Evolutionary conservation across 1,284 basidiomycete species (phyloP), one percentile per base, ranked within the genome.

Genomic region (Irpex sp.): DNA sequence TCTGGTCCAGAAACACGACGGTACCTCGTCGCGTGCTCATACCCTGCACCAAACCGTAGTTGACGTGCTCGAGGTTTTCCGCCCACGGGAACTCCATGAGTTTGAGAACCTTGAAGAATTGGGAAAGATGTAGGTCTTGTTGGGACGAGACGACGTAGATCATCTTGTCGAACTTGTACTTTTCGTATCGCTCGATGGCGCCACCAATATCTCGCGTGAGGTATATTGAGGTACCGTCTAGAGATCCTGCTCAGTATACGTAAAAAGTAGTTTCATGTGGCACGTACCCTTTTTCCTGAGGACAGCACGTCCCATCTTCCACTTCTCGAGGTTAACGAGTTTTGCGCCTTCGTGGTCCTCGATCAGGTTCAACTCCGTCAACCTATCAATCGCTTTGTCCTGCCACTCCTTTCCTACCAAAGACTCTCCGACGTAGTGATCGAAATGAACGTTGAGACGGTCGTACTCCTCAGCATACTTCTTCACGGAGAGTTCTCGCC

Each of bases 21-120:
- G 94, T 98, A 57, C 97, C 97, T 77, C 90, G 95, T 63, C 97
- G 90, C 17, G 97, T 99, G 70, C 94, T 97, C 97, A 99, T 99
- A 63, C 97, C 97, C 62, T 88, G 87, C 33, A 99, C 96, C 26
- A 89, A 76, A 60, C 94, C 95, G 72, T 96, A 98, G 79, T 96
- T 97, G 78, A 98, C 82, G 76, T 98, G 95, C 74, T 93, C 83
- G 56, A 98, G 82, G 56, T 78, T 79, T 68, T 88, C 82, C 1
- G 95, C 95, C 89, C 92, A 98, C 0, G 88, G 84, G 79, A 92
- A 93, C 19, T 87, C 87, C 92, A 99, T 95, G 53, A 98, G 82
- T 67, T 95, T 86, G 59, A 98, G 85, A 31, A 97, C 87, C 79
- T 98, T 96, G 88, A 97, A 96, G 78, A 98, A 92, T 73, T 98